Conservation (phyloP, 768 basidiomycete genomes). For the Lactarius sanguifluus region DNA sequence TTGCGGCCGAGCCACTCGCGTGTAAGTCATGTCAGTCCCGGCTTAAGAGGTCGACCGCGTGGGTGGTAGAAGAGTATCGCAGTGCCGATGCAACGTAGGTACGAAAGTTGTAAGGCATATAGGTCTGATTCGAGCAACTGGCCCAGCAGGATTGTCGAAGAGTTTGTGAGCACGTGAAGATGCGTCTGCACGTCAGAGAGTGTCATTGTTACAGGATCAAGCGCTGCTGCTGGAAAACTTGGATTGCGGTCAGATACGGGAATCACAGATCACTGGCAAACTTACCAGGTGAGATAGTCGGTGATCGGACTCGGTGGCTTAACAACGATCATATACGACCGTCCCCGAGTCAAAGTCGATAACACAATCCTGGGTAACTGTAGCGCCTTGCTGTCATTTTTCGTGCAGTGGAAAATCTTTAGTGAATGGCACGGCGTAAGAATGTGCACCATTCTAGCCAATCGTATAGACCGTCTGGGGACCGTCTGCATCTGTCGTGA, state of each 20-base stretch:
- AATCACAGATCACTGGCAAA: neutral
- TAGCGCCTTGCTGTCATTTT: neutral
- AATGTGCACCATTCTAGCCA: neutral
- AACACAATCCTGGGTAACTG: neutral
- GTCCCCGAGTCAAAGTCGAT: neutral
- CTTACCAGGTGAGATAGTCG: neutral
- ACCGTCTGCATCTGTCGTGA: neutral
- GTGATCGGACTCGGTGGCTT: neutral
- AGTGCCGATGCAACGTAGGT: constrained; percentile 89
- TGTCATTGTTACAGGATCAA: constrained; percentile 71
- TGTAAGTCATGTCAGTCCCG: constrained; percentile 89
- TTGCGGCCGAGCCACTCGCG: constrained; percentile 89
- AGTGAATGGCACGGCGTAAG: neutral
- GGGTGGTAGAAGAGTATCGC: constrained; percentile 90
- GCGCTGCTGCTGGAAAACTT: constrained; percentile 79
- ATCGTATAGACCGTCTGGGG: neutral
- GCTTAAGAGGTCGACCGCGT: constrained; percentile 88
- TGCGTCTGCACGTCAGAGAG: constrained; percentile 74
- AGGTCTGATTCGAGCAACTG: constrained; percentile 96
- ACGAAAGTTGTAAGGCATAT: constrained; percentile 79
- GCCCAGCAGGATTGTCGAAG: constrained; percentile 80
- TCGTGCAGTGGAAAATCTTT: neutral
- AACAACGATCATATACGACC: neutral
- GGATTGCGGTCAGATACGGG: neutral
- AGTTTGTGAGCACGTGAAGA: constrained; percentile 59